Base-by-base conservation (phyloP, 1,284 basidiomycete species). In the Ustilago xerochloae region DNA sequence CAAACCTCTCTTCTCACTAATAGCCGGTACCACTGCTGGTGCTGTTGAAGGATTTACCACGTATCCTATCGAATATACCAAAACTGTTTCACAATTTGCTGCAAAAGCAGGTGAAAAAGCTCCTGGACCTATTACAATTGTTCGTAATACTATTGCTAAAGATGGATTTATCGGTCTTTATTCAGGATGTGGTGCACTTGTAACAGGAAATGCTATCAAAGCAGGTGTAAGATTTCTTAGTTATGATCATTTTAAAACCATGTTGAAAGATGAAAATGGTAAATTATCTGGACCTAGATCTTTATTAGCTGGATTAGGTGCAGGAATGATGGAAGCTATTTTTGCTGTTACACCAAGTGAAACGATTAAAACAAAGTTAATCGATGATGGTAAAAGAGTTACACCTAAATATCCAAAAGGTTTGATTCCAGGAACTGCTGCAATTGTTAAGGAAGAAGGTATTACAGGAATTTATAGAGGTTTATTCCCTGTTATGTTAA, bases 301-400 rank as follows among this genome's bases (percentile, higher is more conserved):
- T 32, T 43, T 64, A 52, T 22, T 83, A 90, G 94, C 97, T 52
- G 96, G 97, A 38, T 87, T 99, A 5, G 94, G 94, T 43, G 97
- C 97, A 2, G 96, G 97, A 10, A 91, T 97, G 90, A 91, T 88
- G 84, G 96, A 99, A 85, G 95, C 96, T 1, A 85, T 98, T 26
- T 90, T 98, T 63, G 96, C 95, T 1, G 96, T 98, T 6, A 98
- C 96, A 0, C 97, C 96, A 0, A 94, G 93, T 8, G 96, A 99
- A 85, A 98, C 96, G 0, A 97, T 99, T 87, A 99, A 99, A 94
- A 99, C 96, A n/a, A 98, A 98, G 84, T 89, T 98, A 70, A 96
- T 99, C 72, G 94, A 96, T 82, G 96, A 98, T 79, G 90, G 93
- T 5, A 93, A 94, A 84, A 89, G 90, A 20, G 88, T 91, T 0